These are phyloP conservation scores for Aegilops bicornis DNA, from an alignment of 176 grass and related monocot genomes.

Conservation along the genomic window DNA sequence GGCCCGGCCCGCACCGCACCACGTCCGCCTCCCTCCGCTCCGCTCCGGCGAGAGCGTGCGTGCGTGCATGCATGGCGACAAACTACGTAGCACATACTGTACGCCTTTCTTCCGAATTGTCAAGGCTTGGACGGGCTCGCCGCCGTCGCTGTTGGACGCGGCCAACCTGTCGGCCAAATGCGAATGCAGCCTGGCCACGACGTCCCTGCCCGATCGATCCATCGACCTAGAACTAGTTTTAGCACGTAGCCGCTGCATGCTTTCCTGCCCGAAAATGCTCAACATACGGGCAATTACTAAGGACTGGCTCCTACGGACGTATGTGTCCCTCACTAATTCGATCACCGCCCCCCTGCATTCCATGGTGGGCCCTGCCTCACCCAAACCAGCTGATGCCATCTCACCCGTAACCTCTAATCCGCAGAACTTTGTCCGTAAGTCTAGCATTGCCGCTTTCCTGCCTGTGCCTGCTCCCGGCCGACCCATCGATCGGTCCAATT, in stretches of 20 bases:
- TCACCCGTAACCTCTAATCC: too few relatives aligned
- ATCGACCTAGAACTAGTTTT: background rate
- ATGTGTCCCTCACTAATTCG: too few relatives aligned
- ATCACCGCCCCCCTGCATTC: too few relatives aligned
- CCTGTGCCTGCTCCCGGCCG: background rate
- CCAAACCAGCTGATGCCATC: too few relatives aligned
- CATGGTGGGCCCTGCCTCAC: too few relatives aligned
- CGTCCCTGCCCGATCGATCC: background rate
- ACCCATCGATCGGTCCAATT: background rate
- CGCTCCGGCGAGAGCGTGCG: background rate
- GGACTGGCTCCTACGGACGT: too few relatives aligned
- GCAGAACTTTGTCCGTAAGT: too few relatives aligned
- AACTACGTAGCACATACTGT: background rate
- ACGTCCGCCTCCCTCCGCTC: too few relatives aligned
- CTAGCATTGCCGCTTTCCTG: too few relatives aligned
- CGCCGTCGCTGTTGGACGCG: background rate
- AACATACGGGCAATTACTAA: too few relatives aligned
- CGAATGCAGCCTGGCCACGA: background rate
- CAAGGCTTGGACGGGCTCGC: background rate
- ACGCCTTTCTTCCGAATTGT: background rate
- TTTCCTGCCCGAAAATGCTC: too few relatives aligned
- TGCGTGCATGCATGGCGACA: background rate
- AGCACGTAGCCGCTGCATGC: background rate
- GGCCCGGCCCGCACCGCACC: too few relatives aligned
- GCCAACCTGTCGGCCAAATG: background rate